Evolutionary conservation across 2,329 filamentous ascomycete species (phyloP).

Genomic region (Mariannaea elegans): DNA sequence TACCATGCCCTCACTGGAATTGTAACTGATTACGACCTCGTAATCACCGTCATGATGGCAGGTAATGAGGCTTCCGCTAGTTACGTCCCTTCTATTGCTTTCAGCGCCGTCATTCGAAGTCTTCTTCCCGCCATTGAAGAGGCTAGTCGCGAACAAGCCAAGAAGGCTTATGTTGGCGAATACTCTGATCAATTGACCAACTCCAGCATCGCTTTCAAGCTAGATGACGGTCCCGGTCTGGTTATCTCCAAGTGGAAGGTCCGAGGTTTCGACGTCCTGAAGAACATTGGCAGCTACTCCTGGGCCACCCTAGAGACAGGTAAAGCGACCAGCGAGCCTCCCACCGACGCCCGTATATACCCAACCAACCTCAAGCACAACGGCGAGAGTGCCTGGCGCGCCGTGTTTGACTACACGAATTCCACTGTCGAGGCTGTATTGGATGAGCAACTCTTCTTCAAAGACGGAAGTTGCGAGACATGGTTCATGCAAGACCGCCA

Average conservation of each 20-base stretch:
- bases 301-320: constrained; percentile 26
- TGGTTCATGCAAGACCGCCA: constrained; percentile 46
- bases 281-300: constrained; percentile 44
- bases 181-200: constrained; percentile 50
- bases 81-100: constrained; percentile 29
- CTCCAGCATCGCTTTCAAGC: constrained; percentile 49
- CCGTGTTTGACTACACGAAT: constrained; percentile 39
- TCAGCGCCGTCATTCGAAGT: constrained; percentile 43
- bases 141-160: constrained; percentile 50
- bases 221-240: constrained; percentile 52
- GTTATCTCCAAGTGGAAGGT: constrained; percentile 49
- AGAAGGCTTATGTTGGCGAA: constrained; percentile 44
- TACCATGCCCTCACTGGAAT: constrained; percentile 53
- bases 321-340: constrained; percentile 9
- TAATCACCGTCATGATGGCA: constrained; percentile 50
- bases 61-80: constrained; percentile 39
- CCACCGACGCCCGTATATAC: constrained; percentile 42
- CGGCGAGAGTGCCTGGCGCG: constrained; percentile 44
- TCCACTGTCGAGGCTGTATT: constrained; percentile 25
- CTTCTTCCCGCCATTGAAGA: constrained; percentile 54
- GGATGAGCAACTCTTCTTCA: constrained; percentile 40
- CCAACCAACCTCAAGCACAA: constrained; percentile 38
- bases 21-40: constrained; percentile 57
- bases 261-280: constrained; percentile 51
- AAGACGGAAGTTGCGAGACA: constrained; percentile 41